phyloP scores from a whole-genome alignment of 441 rosid genomes.

The Capsella rubella region DNA sequence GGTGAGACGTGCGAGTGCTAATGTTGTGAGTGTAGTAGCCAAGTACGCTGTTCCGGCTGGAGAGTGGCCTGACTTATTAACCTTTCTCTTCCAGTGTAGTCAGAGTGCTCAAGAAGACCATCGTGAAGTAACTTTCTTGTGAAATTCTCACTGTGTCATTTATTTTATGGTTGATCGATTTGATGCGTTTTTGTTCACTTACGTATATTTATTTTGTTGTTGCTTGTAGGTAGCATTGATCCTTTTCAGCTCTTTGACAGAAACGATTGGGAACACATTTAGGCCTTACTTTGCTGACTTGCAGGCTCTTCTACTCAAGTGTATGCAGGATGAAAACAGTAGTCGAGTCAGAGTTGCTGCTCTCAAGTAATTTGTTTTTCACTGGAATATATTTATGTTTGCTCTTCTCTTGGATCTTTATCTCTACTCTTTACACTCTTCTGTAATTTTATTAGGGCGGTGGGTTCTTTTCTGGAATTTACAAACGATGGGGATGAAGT shows the following conservation, averaged over 20 bases:
- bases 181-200: constrained; percentile 16
- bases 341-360: constrained; percentile 97
- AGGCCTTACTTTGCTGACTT: constrained; percentile 86
- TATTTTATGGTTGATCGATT: not conserved
- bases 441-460: constrained; percentile 70
- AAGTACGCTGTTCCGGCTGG: constrained; percentile 97
- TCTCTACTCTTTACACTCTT: constrained; percentile 35
- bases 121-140: constrained; percentile 71
- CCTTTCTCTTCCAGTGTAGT: constrained; percentile 91
- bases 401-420: constrained; percentile 22
- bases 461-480: constrained; percentile 96
- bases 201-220: constrained; percentile 15
- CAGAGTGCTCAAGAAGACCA: constrained; percentile 98
- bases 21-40: constrained; percentile 93
- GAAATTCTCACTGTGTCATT: not conserved
- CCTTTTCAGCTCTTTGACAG: constrained; percentile 98
- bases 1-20: constrained; percentile 98
- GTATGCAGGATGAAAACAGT: constrained; percentile 94
- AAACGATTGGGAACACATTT: constrained; percentile 92
- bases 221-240: constrained; percentile 85
- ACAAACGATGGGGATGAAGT: constrained; percentile 85
- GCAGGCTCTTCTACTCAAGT: constrained; percentile 93
- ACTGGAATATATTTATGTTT: not conserved
- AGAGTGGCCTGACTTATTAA: constrained; percentile 97
- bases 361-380: constrained; percentile 70